These are phyloP conservation scores for Chlorencoelia australis DNA, from an alignment of 2,329 filamentous ascomycete genomes.

Conservation along the genomic window DNA sequence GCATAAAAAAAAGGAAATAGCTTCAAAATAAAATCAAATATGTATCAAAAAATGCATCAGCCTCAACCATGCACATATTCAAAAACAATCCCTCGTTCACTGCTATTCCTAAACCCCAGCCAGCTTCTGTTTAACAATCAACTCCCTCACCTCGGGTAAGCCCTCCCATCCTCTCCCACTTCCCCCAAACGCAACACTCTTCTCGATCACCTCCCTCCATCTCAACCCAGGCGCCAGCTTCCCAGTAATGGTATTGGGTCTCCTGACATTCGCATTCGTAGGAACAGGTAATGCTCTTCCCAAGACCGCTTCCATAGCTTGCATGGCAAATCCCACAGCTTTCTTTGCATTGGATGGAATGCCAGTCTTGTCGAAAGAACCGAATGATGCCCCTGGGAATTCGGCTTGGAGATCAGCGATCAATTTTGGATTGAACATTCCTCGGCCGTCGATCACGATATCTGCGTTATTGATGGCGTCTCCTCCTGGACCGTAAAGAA, in stretches of 20 bases:
- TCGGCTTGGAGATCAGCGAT: constrained; percentile 23
- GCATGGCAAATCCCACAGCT: constrained; percentile 28
- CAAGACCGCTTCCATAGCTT: constrained; percentile 27
- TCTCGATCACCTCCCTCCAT: constrained; percentile 27
- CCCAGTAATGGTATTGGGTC: constrained; percentile 27
- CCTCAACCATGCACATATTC: neutral
- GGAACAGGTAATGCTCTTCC: constrained; percentile 25
- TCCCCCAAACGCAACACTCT: constrained; percentile 25
- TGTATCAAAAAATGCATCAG: neutral
- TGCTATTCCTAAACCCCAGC: neutral
- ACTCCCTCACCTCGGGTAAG: constrained; percentile 25
- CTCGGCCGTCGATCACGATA: constrained; percentile 24
- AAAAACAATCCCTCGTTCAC: too few species aligned
- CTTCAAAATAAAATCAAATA: neutral
- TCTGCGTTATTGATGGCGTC: constrained; percentile 24
- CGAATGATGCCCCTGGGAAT: constrained; percentile 22
- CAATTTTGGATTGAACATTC: constrained; percentile 23
- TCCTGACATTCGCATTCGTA: constrained; percentile 24
- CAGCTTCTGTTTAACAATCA: constrained; percentile 22
- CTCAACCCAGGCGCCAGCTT: constrained; percentile 25
- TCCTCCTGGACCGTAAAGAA: constrained; percentile 23
- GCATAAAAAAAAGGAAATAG: neutral
- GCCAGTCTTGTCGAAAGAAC: constrained; percentile 25
- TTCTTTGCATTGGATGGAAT: constrained; percentile 27
- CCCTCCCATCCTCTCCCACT: constrained; percentile 26